phyloP scores from a whole-genome alignment of 257 asterid species.

The Salvia hispanica region DNA sequence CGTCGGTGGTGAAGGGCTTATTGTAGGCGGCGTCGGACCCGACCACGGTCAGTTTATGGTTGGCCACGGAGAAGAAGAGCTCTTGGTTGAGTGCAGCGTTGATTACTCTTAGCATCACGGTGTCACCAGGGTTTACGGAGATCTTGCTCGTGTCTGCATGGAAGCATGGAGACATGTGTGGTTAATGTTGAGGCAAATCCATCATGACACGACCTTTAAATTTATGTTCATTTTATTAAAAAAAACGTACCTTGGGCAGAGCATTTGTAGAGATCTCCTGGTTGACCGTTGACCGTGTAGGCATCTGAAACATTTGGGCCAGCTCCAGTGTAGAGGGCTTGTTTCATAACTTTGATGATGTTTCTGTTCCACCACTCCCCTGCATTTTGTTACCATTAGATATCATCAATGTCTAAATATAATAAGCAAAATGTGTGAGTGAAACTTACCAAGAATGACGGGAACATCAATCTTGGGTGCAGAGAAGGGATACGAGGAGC shows the following conservation, averaged over 20 bases:
- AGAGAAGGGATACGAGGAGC: slow-evolving; percentile 52
- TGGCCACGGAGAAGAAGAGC: slow-evolving; percentile 59
- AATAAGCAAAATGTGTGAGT: neutral
- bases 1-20: slow-evolving; percentile 56
- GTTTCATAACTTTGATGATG: slow-evolving; percentile 38
- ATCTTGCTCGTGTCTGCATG: slow-evolving; percentile 45
- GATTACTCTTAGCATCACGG: slow-evolving; percentile 57
- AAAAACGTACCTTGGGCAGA: slow-evolving; percentile 38
- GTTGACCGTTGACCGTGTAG: slow-evolving; percentile 54
- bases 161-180: too few relatives aligned
- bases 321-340: slow-evolving; percentile 45
- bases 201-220: too few relatives aligned
- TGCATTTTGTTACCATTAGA: slow-evolving; percentile 12
- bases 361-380: slow-evolving; percentile 64
- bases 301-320: slow-evolving; percentile 58
- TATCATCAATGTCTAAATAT: neutral
- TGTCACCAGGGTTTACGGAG: slow-evolving; percentile 52
- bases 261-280: slow-evolving; percentile 57
- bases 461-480: slow-evolving; percentile 57
- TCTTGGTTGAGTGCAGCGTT: slow-evolving; percentile 75
- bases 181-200: too few relatives aligned
- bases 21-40: slow-evolving; percentile 56
- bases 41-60: slow-evolving; percentile 63
- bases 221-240: too few relatives aligned
- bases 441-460: slow-evolving; percentile 54